These are phyloP conservation scores for Colletotrichum shisoi DNA, from an alignment of 2,329 filamentous ascomycete species.

Conservation along the genomic window DNA sequence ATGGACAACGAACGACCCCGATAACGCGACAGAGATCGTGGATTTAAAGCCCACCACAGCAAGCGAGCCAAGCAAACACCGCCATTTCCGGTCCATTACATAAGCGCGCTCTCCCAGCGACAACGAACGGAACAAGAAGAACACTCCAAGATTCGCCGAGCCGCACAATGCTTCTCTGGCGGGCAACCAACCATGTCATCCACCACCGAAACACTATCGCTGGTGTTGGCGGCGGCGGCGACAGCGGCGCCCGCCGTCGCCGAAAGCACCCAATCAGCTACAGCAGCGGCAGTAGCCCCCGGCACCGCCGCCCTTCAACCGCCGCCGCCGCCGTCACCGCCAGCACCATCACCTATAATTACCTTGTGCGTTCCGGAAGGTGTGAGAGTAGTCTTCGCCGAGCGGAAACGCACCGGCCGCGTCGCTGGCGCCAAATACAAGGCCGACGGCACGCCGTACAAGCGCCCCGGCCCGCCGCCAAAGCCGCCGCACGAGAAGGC, in stretches of 20 bases:
- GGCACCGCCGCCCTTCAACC: background rate
- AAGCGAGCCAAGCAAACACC: background rate
- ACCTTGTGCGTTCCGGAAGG: slow-evolving; percentile 1
- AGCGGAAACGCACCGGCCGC: slow-evolving; percentile 16
- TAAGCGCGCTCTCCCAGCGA: background rate
- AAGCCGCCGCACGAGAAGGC: slow-evolving; percentile 13
- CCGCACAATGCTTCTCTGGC: background rate
- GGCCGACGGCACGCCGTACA: slow-evolving; percentile 26
- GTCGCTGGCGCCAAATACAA: slow-evolving; percentile 19
- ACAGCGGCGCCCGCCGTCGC: background rate
- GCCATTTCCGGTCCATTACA: background rate
- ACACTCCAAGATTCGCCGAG: slow-evolving; percentile 2
- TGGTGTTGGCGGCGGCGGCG: background rate
- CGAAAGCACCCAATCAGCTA: background rate
- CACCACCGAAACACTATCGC: background rate
- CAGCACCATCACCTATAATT: too few relatives aligned
- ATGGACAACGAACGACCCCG: background rate
- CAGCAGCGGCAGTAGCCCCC: background rate
- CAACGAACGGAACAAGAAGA: background rate
- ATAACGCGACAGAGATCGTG: background rate
- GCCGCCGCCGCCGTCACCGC: background rate
- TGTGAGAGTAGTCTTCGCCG: slow-evolving; percentile 16
- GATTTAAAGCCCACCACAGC: background rate
- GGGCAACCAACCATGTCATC: slow-evolving; percentile 8
- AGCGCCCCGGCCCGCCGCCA: slow-evolving; percentile 15